Evolutionary conservation across 2,329 filamentous ascomycete species (phyloP).

Genomic region (Pyrenophora seminiperda): DNA sequence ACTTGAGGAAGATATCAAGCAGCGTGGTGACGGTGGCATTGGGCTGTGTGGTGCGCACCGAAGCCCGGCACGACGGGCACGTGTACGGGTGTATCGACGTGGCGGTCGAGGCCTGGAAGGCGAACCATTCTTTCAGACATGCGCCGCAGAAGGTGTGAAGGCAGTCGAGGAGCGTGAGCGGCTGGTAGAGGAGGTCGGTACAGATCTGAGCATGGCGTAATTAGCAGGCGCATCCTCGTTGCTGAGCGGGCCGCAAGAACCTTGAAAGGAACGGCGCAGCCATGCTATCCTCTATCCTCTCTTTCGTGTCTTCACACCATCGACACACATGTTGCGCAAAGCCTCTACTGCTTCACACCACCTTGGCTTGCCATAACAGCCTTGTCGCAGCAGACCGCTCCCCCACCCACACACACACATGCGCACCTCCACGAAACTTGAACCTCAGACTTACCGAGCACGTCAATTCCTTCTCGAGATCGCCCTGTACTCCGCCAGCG

Average conservation of each 20-base stretch:
- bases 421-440: conserved; percentile 15
- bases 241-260: conserved; percentile 1
- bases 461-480: conserved; percentile 90
- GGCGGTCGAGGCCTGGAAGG: conserved; percentile 70
- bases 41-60: conserved; percentile 82
- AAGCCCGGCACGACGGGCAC: conserved; percentile 88
- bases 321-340: not conserved
- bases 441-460: conserved; percentile 75
- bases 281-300: not conserved
- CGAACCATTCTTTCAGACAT: conserved; percentile 96
- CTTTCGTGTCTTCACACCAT: not conserved
- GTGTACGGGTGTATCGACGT: conserved; percentile 69
- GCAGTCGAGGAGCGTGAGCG: conserved; percentile 88
- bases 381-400: not conserved
- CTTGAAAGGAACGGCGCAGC: not conserved
- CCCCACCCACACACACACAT: too few relatives aligned
- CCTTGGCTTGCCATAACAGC: not conserved
- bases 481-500: conserved; percentile 57
- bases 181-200: conserved; percentile 91
- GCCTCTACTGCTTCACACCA: not conserved
- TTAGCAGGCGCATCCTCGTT: conserved; percentile 31
- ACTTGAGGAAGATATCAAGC: conserved; percentile 82
- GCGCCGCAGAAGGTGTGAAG: conserved; percentile 95
- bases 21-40: conserved; percentile 90
- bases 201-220: conserved; percentile 71